phyloP scores from a whole-genome alignment of 83 land plant genomes.

The Thuja plicata region DNA sequence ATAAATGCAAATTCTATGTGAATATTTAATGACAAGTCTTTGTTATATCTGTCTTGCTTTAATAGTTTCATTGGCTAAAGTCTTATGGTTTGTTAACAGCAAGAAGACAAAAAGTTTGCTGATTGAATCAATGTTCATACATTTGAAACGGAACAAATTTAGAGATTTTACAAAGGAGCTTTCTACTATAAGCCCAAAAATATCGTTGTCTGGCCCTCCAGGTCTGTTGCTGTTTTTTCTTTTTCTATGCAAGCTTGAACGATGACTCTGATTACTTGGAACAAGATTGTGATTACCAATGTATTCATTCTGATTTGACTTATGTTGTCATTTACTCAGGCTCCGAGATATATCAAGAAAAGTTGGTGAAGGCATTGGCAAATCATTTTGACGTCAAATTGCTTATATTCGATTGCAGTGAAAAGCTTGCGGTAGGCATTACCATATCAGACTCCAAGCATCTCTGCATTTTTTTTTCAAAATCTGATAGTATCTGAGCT shows the following conservation, averaged over 20 bases:
- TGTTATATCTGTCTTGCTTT: not conserved
- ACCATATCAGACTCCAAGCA: not conserved
- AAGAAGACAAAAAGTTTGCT: slow-evolving; percentile 70
- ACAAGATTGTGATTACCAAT: not conserved
- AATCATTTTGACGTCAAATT: slow-evolving; percentile 64
- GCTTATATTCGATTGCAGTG: slow-evolving; percentile 69
- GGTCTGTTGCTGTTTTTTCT: slow-evolving; percentile 31
- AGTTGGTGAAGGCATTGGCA: slow-evolving; percentile 77
- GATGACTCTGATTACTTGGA: not conserved
- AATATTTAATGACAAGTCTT: not conserved
- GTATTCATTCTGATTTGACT: not conserved
- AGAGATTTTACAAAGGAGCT: slow-evolving; percentile 53
- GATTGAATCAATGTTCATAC: slow-evolving; percentile 54
- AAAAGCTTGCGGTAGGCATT: slow-evolving; percentile 53
- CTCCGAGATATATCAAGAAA: slow-evolving; percentile 86
- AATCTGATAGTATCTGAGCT: not conserved
- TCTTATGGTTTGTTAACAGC: slow-evolving; percentile 30
- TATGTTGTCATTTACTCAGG: not conserved
- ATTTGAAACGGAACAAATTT: slow-evolving; percentile 60
- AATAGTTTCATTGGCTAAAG: not conserved
- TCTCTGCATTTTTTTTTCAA: not conserved
- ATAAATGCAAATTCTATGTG: not conserved
- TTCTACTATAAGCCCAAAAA: slow-evolving; percentile 52
- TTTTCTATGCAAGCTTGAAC: not conserved
- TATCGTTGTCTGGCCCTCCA: slow-evolving; percentile 78